phyloP scores from a whole-genome alignment of 257 asterid genomes.

The Misopates orontium region DNA sequence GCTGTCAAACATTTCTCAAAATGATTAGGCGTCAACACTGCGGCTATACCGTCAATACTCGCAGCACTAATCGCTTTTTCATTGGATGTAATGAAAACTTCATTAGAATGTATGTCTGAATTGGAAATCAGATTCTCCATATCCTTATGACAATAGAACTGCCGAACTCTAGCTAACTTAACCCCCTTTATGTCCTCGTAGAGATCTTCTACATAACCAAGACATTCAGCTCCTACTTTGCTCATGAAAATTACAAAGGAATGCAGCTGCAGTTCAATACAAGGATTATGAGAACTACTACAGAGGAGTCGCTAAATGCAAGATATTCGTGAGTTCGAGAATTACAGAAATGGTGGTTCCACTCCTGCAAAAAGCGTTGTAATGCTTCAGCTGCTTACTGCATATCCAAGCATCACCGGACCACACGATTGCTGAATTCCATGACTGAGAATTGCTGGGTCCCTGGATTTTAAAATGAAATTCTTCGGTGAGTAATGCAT shows the following conservation, averaged over 20 bases:
- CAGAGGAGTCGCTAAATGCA: not conserved
- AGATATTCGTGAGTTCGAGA: not conserved
- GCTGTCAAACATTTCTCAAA: conserved; percentile 38
- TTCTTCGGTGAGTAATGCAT: conserved; percentile 14
- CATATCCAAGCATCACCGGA: conserved; percentile 51
- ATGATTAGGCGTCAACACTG: conserved; percentile 49
- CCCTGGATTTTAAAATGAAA: conserved; percentile 30
- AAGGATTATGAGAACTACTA: not conserved
- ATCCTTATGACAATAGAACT: conserved; percentile 13
- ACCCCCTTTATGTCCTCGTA: not conserved
- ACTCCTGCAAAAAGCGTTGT: conserved; percentile 41
- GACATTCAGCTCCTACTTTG: too few species aligned
- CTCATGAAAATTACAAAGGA: not conserved
- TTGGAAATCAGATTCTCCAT: conserved; percentile 36
- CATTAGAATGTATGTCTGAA: conserved; percentile 36
- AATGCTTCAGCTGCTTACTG: conserved; percentile 50
- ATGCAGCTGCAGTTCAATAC: not conserved
- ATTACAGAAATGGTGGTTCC: conserved; percentile 20
- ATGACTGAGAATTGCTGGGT: conserved; percentile 24
- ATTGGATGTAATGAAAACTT: conserved; percentile 51
- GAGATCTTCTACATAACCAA: not conserved
- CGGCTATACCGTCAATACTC: conserved; percentile 41
- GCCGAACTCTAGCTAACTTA: not conserved
- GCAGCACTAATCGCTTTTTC: conserved; percentile 39
- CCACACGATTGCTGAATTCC: conserved; percentile 43